phyloP scores from a whole-genome alignment of 495 filamentous ascomycete species.

The Letharia lupina region DNA sequence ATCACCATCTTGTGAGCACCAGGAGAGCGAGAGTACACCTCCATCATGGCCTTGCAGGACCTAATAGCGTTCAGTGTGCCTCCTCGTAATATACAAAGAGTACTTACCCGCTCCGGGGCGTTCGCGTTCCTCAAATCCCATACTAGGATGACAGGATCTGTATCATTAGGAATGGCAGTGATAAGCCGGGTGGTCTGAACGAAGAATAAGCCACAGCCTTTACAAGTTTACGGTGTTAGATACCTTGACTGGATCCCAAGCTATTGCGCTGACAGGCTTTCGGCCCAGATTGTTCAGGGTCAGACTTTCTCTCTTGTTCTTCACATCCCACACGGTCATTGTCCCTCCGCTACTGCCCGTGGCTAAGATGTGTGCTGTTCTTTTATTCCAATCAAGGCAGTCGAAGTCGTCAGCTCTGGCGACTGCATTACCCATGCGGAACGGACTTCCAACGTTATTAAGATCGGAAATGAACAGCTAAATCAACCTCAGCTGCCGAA shows the following conservation, averaged over 20 bases:
- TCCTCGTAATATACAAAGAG: neutral
- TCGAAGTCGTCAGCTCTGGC: constrained; percentile 90
- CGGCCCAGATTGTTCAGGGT: constrained; percentile 87
- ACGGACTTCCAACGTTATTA: constrained; percentile 78
- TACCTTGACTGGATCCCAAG: constrained; percentile 87
- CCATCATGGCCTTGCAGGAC: constrained; percentile 82
- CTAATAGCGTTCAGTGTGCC: constrained; percentile 26
- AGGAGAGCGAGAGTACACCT: constrained; percentile 88
- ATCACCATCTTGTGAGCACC: constrained; percentile 88
- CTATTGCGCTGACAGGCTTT: constrained; percentile 89
- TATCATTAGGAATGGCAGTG: constrained; percentile 87
- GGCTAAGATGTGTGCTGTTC: constrained; percentile 90
- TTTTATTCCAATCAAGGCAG: constrained; percentile 96
- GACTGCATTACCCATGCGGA: constrained; percentile 77
- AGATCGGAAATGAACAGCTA: constrained; percentile 85
- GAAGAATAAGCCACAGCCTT: constrained; percentile 7
- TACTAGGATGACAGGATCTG: constrained; percentile 75
- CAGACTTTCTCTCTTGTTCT: constrained; percentile 90
- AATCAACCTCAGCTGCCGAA: neutral
- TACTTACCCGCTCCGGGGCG: constrained; percentile 67
- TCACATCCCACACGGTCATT: constrained; percentile 97
- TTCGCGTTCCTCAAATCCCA: constrained; percentile 97
- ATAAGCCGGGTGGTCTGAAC: constrained; percentile 73
- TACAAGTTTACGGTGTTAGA: constrained; percentile 19
- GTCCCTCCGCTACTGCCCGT: constrained; percentile 92